Conservation (phyloP, 805 yeast genomes). For the Candida sanyiensis region DNA sequence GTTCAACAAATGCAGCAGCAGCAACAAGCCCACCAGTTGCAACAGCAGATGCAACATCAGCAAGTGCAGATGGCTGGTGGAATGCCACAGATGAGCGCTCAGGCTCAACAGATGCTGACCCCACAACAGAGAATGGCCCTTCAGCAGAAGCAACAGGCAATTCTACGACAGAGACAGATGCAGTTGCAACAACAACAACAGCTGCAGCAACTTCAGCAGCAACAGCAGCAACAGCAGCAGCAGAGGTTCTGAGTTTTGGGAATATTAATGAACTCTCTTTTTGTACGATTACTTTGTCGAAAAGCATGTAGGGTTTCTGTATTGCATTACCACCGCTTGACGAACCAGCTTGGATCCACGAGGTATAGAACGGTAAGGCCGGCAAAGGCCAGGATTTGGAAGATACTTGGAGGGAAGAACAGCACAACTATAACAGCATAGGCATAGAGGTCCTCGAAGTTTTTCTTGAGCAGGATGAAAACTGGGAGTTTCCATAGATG, state of each 20-base stretch:
- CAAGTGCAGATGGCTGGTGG: conserved; percentile 1
- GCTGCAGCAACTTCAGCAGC: conserved; percentile 5
- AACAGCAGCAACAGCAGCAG: conserved; percentile 7
- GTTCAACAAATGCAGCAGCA: conserved; percentile 22
- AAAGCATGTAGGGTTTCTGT: not conserved
- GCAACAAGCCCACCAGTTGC: not conserved
- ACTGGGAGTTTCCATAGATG: conserved; percentile 22
- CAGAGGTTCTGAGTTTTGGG: not conserved
- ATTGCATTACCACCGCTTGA: conserved; percentile 9
- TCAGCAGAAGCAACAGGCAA: conserved; percentile 8
- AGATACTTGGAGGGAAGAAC: conserved; percentile 20
- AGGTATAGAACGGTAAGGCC: conserved; percentile 10
- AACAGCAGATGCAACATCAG: not conserved
- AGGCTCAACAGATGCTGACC: conserved; percentile 6
- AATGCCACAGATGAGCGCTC: conserved; percentile 2
- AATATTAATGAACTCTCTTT: not conserved
- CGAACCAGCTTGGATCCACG: conserved; percentile 15
- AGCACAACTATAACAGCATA: conserved; percentile 13
- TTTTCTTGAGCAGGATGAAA: conserved; percentile 10
- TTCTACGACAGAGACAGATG: conserved; percentile 7
- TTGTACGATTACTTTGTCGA: not conserved
- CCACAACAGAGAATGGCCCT: conserved; percentile 10
- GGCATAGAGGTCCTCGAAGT: conserved; percentile 11
- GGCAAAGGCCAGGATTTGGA: conserved; percentile 12
- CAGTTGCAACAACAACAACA: conserved; percentile 7